Evolutionary conservation across 192 early-diverging fungal genomes (phyloP), one percentile per base, ranked within the genome.

Genomic region (Phlyctochytrium planicorne): DNA sequence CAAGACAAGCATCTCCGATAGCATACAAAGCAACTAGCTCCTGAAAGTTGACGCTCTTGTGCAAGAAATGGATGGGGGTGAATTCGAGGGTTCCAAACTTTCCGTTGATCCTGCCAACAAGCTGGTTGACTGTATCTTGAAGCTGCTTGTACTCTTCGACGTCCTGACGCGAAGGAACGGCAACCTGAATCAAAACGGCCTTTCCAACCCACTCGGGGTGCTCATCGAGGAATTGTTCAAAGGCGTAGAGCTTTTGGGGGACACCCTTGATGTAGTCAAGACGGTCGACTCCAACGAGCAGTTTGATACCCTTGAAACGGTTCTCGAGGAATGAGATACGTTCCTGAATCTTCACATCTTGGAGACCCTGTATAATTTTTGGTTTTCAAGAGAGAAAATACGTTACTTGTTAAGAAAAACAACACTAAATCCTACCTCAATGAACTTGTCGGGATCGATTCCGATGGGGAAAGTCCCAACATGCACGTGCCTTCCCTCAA

Each of bases 231-330:
- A 99, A 94, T 52, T 93, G 87, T 73, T 97, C 94, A 34, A 98
- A 87, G 0, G 96, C 96, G 72, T 96, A 93, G 56, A 99, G 76
- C 80, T 99, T 99, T 70, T 98, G 98, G 31, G 98, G 98, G 24
- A 99, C 94, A 53, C 97, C 98, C 82, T 99, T 99, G 82, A 99
- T 99, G 75, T 99, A 99, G 78, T 99, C 98, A 40, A 99, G 82
- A 34, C 98, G 87, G 72, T 99, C 98, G 0, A 99, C 95, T 17
- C 98, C 96, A 0, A 98, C 91, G 74, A 99, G 91, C 6, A 99
- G 77, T 71, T 93, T 91, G 34, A 86, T 85, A 20, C 90, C 94
- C 53, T 86, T 83, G 70, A 98, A 99, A 68, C 89, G 88, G 52
- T 85, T 84, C 70, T 91, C 84, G n/a, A 98, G 76, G 57, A 83